Evolutionary conservation across 306 rosid genomes (phyloP).

Genomic region (Notholithocarpus densiflorus): DNA sequence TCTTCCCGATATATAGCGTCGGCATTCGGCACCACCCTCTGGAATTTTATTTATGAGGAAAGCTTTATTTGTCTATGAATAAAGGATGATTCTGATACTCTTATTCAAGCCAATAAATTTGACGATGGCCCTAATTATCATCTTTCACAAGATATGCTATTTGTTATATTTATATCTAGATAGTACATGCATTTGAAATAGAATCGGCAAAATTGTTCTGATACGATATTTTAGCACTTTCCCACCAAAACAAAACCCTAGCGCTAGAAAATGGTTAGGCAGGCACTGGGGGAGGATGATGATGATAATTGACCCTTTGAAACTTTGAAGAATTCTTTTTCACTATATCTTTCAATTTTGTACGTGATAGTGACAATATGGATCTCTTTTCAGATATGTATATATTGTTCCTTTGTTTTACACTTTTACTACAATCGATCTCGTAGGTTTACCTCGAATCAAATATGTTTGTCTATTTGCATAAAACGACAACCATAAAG

Average conservation of each 20-base stretch:
- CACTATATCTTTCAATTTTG: not conserved
- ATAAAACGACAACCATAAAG: not conserved
- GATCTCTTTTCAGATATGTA: not conserved
- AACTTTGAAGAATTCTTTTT: not conserved
- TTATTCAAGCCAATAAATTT: constrained; percentile 8
- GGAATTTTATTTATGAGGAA: not conserved
- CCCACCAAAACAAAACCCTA: not conserved
- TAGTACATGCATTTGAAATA: not conserved
- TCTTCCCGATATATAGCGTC: not conserved
- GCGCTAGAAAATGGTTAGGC: not conserved
- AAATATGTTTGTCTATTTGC: not conserved
- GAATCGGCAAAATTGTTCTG: not conserved
- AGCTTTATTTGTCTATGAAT: not conserved
- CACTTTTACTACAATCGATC: not conserved
- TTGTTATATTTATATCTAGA: too few species aligned
- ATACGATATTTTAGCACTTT: not conserved
- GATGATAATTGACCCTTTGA: not conserved
- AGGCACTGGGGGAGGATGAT: not conserved
- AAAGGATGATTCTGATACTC: constrained; percentile 18
- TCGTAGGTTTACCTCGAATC: not conserved
- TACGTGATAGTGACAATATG: not conserved
- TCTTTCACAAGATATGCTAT: not conserved
- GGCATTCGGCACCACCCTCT: not conserved
- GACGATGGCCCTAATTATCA: not conserved
- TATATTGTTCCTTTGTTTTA: not conserved